Base-by-base conservation (phyloP, 179 eudicot genomes). In the Camellia oleifera region DNA sequence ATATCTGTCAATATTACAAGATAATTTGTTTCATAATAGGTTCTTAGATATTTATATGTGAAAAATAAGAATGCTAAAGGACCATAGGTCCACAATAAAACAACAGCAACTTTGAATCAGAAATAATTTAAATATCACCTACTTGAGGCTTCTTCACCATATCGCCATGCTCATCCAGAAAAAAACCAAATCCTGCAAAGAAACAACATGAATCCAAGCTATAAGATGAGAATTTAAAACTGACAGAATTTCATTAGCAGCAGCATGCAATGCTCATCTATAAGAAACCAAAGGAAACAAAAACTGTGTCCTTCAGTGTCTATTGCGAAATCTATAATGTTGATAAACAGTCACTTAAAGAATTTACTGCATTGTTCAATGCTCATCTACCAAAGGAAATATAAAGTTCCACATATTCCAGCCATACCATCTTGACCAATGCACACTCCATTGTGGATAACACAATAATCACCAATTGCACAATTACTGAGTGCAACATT, bases 101-200 rank as follows among this genome's bases (percentile, higher is more conserved):
- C 50, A 66, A 61, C 26, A 53, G n/a, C 52, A 62, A 67, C 2
- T 61, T 79, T 0, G 17, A 69, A 77, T 15, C 54, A 54, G 32
- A 72, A 44, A 9, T 65, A 32, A 15, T 18, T 40, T 46, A 32
- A 82, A 69, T 11, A 80, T 15, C 61, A 81, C 84, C 62, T 81
- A 94, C 98, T 84, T 94, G 99, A 84, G 93, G 94, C 89, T 94
- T 95, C 86, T 95, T 94, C 80, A 83, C 86, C 94, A 94, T 89
- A 77, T 82, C 83, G 77, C 98, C 98, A 71, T 83, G 76, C 77
- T 89, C 98, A 80, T 94, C 93, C 8, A 94, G 81, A 32, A 86
- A 91, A 85, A 95, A 95, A 0, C 98, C 99, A 88, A 94, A 95
- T 64, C 98, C 98, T 95, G 85, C 48, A 77, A 62, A 42, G 58